Evolutionary conservation across 2,329 filamentous ascomycete genomes (phyloP), one percentile per base, ranked within the genome.

Genomic region (Colletotrichum costaricense): DNA sequence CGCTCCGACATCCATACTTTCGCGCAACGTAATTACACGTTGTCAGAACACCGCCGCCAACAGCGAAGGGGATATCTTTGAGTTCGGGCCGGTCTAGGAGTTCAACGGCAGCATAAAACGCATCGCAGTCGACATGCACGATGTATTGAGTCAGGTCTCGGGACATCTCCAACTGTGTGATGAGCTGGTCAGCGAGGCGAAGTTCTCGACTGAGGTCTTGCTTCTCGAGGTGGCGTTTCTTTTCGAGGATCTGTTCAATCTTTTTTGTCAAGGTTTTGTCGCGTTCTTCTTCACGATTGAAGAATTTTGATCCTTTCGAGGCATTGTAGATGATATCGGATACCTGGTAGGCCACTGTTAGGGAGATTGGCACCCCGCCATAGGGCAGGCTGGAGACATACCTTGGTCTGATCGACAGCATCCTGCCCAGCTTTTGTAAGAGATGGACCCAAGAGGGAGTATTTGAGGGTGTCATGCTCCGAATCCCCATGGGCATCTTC

Each of bases 281-380:
- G 78, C 92, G 93, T 69, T 85, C 88, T 80, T 98, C 93, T 82
- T 99, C 97, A 73, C 95, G 94, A 77, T 93, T 94, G 88, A 98
- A 99, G 85, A 93, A 99, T 81, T 98, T 98, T 76, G 95, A 97
- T 60, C 97, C 97, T 81, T 97, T 98, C 19, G 95, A 98, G 12
- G 95, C 95, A 81, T 97, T 95, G 84, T 98, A 98, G 73, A 99
- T 99, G 77, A 98, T 93, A 78, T 98, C 95, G 2, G 95, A 97
- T 63, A 99, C 95, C 91, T 93, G 63, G 14, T 28, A 73, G 68
- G 54, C 62, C 63, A 49, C 76, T n/a, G 35, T 26, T 26, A 64
- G 33, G 28, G 8, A 8, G 38, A 19, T 7, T 12, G 33, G 26
- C 55, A 22, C 22, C 42, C 42, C 19, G 42, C 19, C 42, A 19